Evolutionary conservation across 805 yeast genomes (phyloP).

Genomic region (Wickerhamomyces pijperi): DNA sequence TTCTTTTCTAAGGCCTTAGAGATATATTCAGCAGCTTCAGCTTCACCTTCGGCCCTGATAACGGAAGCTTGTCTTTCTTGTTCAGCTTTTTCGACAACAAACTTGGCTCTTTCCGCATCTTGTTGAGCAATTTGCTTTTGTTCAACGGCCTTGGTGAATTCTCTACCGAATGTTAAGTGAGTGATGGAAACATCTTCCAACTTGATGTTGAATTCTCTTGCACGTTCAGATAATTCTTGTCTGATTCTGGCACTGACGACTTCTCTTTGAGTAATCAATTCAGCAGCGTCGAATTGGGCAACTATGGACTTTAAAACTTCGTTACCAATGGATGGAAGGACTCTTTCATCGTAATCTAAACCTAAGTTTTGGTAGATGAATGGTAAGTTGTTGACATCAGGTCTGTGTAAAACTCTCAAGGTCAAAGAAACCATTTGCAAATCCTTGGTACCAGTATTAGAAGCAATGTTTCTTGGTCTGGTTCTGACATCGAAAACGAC

Average conservation of each 20-base stretch:
- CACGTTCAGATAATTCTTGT: slow-evolving; percentile 73
- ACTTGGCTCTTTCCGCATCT: slow-evolving; percentile 95
- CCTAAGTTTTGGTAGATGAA: slow-evolving; percentile 85
- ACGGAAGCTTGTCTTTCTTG: slow-evolving; percentile 93
- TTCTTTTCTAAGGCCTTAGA: slow-evolving; percentile 87
- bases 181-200: slow-evolving; percentile 96
- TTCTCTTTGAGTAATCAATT: slow-evolving; percentile 94
- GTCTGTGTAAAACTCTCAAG: slow-evolving; percentile 86
- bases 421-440: slow-evolving; percentile 92
- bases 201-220: slow-evolving; percentile 78
- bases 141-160: slow-evolving; percentile 96
- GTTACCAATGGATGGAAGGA: slow-evolving; percentile 84
- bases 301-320: slow-evolving; percentile 84
- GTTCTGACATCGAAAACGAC: slow-evolving; percentile 87
- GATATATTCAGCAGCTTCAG: slow-evolving; percentile 93
- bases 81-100: slow-evolving; percentile 88
- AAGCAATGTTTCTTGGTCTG: slow-evolving; percentile 85
- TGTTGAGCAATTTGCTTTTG: slow-evolving; percentile 99
- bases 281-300: slow-evolving; percentile 94
- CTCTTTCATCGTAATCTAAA: slow-evolving; percentile 89
- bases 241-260: slow-evolving; percentile 83
- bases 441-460: slow-evolving; percentile 95
- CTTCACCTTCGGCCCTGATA: slow-evolving; percentile 98
- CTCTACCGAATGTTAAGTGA: slow-evolving; percentile 93
- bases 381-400: slow-evolving; percentile 78